Evolutionary conservation across 2,329 filamentous ascomycete genomes (phyloP).

Genomic region (Colletotrichum chlorophyti): DNA sequence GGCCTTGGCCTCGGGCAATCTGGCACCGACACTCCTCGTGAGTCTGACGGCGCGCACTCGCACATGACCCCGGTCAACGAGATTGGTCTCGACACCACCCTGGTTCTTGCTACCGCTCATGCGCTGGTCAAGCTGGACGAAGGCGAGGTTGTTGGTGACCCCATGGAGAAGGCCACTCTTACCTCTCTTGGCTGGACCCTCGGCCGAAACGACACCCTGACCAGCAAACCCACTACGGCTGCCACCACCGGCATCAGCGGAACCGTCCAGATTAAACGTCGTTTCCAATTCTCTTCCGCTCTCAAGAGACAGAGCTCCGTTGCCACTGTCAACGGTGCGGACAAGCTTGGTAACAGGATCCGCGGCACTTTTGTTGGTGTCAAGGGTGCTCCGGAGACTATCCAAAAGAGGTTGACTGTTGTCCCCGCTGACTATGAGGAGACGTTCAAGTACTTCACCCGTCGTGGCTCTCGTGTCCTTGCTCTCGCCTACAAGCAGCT

Average conservation of each 20-base stretch:
- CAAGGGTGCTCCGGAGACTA: constrained; percentile 97
- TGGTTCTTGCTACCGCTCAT: constrained; percentile 94
- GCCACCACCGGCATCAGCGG: constrained; percentile 63
- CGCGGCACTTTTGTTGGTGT: constrained; percentile 92
- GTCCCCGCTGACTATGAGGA: constrained; percentile 92
- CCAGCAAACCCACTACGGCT: constrained; percentile 64
- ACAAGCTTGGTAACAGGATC: constrained; percentile 77
- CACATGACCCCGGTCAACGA: constrained; percentile 75
- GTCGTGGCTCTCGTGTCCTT: constrained; percentile 92
- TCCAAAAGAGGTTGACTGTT: constrained; percentile 87
- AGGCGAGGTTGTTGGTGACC: constrained; percentile 95
- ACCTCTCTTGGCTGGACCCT: constrained; percentile 89
- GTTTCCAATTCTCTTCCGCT: constrained; percentile 97
- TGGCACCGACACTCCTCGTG: constrained; percentile 68
- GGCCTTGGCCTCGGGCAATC: constrained; percentile 78
- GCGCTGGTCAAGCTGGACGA: constrained; percentile 96
- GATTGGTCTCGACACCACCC: constrained; percentile 80
- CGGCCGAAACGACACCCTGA: constrained; percentile 86
- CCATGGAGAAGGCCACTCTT: constrained; percentile 98
- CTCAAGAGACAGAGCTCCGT: constrained; percentile 96
- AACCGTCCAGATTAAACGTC: constrained; percentile 90
- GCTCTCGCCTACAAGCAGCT: constrained; percentile 95
- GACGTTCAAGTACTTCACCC: constrained; percentile 97
- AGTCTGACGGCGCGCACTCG: constrained; percentile 83
- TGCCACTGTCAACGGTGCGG: constrained; percentile 77